phyloP scores from a whole-genome alignment of 1,284 basidiomycete genomes.

The Naganishia sp. region DNA sequence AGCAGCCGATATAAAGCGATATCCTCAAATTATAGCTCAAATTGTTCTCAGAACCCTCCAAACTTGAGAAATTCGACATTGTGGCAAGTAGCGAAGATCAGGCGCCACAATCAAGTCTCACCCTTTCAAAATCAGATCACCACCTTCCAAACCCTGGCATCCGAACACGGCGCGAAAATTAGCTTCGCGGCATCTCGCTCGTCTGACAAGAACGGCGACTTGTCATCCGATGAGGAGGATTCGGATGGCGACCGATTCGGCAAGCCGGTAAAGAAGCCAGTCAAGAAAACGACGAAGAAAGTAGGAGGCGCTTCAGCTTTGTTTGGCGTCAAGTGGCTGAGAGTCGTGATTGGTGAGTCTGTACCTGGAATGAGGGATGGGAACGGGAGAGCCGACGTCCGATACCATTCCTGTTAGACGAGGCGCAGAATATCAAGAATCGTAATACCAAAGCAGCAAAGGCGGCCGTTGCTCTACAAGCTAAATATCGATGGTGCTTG shows the following conservation, averaged over 20 bases:
- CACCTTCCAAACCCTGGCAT: slow-evolving; percentile 76
- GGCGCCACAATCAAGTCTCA: too few relatives aligned
- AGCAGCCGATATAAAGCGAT: slow-evolving; percentile 33
- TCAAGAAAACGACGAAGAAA: slow-evolving; percentile 55
- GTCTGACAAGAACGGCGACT: slow-evolving; percentile 13
- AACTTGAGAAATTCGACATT: slow-evolving; percentile 67
- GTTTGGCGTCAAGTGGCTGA: slow-evolving; percentile 78
- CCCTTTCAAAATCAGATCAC: slow-evolving; percentile 58
- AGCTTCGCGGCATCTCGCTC: slow-evolving; percentile 26
- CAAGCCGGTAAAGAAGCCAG: slow-evolving; percentile 27
- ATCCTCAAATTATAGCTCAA: background rate
- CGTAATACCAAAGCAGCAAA: slow-evolving; percentile 75
- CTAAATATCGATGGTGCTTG: slow-evolving; percentile 83
- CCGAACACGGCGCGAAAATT: slow-evolving; percentile 61
- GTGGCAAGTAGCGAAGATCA: slow-evolving; percentile 58
- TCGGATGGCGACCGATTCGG: slow-evolving; percentile 39
- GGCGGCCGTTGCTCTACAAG: slow-evolving; percentile 75
- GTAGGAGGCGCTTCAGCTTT: slow-evolving; percentile 56
- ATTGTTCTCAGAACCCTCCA: slow-evolving; percentile 60
- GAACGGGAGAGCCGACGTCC: background rate
- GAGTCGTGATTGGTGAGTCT: slow-evolving; percentile 74
- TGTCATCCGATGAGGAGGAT: slow-evolving; percentile 35
- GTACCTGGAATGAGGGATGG: background rate
- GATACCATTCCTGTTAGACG: slow-evolving; percentile 61
- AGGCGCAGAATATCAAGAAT: slow-evolving; percentile 98